Percentiles rank a stretch among this genome's conserved stretches.
Conservation (phyloP, 1,284 basidiomycete species). For the Boletus semigastroideus region DNA sequence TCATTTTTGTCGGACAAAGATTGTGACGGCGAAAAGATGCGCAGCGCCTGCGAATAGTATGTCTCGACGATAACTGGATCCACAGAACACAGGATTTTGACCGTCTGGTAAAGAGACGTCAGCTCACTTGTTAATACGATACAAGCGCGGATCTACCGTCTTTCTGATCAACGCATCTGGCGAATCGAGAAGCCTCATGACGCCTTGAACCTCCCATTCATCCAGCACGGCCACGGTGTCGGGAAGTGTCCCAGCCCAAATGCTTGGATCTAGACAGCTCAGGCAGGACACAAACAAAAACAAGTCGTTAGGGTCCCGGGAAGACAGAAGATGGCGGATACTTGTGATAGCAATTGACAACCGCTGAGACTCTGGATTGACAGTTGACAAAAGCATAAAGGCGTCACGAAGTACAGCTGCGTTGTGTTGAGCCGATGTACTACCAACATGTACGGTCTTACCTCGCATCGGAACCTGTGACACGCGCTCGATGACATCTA, state of each 20-base stretch:
- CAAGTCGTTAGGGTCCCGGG: conserved; percentile 55
- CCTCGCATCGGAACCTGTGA: conserved; percentile 35
- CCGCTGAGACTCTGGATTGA: conserved; percentile 29
- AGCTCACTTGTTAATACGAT: not conserved
- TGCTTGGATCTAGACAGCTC: conserved; percentile 49
- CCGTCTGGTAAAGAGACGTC: conserved; percentile 45
- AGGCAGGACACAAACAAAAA: conserved; percentile 67
- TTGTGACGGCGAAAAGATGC: conserved; percentile 37
- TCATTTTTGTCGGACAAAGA: conserved; percentile 38
- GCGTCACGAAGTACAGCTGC: conserved; percentile 47
- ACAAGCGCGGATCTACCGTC: conserved; percentile 44
- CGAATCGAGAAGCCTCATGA: conserved; percentile 65
- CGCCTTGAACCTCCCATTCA: conserved; percentile 63
- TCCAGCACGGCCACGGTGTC: conserved; percentile 54
- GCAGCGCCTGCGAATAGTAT: conserved; percentile 50
- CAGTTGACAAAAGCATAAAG: conserved; percentile 47
- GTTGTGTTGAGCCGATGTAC: conserved; percentile 4
- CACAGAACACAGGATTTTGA: conserved; percentile 52
- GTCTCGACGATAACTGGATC: conserved; percentile 56
- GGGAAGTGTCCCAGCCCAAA: conserved; percentile 65
- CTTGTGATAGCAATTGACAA: conserved; percentile 40
- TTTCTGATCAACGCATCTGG: conserved; percentile 56
- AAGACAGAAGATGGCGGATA: conserved; percentile 58
- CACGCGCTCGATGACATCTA: conserved; percentile 42
- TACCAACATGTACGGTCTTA: conserved; percentile 19